Base-by-base conservation (phyloP, 306 rosid genomes). In the Betula pendula region DNA sequence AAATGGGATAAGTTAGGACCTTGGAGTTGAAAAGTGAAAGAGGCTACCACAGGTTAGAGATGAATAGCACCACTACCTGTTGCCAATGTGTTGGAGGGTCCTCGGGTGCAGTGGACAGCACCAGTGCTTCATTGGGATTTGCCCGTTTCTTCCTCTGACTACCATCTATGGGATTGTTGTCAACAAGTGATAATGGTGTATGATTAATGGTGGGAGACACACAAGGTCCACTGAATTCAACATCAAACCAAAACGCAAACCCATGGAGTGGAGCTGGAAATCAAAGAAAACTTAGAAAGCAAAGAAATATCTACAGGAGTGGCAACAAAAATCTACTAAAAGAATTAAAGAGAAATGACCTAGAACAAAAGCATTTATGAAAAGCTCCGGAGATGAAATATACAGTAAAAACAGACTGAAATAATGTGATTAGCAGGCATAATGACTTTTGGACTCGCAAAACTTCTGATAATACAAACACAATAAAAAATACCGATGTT, bases 21-120 rank as follows among this genome's bases (percentile, higher is more conserved):
- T 67, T 79, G 70, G 16, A 71, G n/a, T 68, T 51, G 73, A 75
- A 71, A 68, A 24, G 3, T 17, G 15, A 40, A 38, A 38, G 45
- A 65, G 70, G 47, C 16, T 45, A 3, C 1, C 16, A 10, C 6
- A 44, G 47, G 48, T 38, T 38, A 66, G 48, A 63, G 12, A 58
- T 31, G 69, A 66, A 40, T 5, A 60, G 68, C 27, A 79, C 42
- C 29, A 68, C 49, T 79, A 95, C 99, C 99, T 95, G 99, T 82
- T 95, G 99, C 99, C 99, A 95, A 82, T 95, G 99, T 22, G 99
- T 95, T 73, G 97, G 99, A 76, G 97, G 97, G 77, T 95, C 99
- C 97, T 92, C 99, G 4, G 99, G 99, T 52, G 99, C 97, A 58
- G 99, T 92, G 76, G 97, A 95, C 65, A 95, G 86, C 48, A 91